A percentile compares a stretch with the other conserved stretches of the same genome.
Conservation (phyloP, 768 basidiomycete genomes). For the Cystofilobasidium capitatum region DNA sequence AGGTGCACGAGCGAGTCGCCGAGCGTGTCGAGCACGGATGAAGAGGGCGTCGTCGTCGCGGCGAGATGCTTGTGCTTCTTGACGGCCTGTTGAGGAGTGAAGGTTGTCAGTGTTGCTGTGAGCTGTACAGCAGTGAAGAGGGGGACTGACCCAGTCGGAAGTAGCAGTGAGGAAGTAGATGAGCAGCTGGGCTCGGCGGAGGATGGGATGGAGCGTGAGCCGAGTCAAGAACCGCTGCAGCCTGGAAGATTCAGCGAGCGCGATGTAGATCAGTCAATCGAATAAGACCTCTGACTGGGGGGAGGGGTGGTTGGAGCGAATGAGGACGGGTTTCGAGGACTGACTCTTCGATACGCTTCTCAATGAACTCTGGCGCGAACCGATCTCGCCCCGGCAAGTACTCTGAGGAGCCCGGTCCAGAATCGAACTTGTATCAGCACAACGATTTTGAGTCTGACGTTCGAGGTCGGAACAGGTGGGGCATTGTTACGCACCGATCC, state of each 20-base stretch:
- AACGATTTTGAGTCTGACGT: not conserved
- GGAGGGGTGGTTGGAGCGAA: not conserved
- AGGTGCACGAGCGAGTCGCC: constrained; percentile 85
- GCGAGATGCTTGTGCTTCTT: constrained; percentile 94
- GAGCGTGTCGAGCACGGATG: constrained; percentile 79
- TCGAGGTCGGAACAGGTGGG: not conserved
- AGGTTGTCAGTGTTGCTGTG: too few relatives aligned
- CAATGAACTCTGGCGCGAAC: constrained; percentile 95
- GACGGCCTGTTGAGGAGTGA: constrained; percentile 60
- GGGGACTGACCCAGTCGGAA: constrained; percentile 83
- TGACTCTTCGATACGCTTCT: constrained; percentile 49
- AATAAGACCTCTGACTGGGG: not conserved
- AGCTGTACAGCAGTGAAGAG: not conserved
- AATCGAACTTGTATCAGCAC: too few relatives aligned
- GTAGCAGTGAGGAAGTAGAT: constrained; percentile 82
- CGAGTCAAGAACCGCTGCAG: constrained; percentile 87
- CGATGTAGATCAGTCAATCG: not conserved
- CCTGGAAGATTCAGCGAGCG: constrained; percentile 45
- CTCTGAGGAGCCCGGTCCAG: constrained; percentile 49
- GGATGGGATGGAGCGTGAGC: constrained; percentile 81
- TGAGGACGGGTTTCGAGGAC: not conserved
- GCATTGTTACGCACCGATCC: constrained; percentile 58
- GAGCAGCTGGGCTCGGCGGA: constrained; percentile 82
- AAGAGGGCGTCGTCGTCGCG: constrained; percentile 41
- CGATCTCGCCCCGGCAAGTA: constrained; percentile 88